Evolutionary conservation across 163 green algal genomes (phyloP), one percentile per base, ranked within the genome.

Genomic region (Trebouxiophyceae sp.): DNA sequence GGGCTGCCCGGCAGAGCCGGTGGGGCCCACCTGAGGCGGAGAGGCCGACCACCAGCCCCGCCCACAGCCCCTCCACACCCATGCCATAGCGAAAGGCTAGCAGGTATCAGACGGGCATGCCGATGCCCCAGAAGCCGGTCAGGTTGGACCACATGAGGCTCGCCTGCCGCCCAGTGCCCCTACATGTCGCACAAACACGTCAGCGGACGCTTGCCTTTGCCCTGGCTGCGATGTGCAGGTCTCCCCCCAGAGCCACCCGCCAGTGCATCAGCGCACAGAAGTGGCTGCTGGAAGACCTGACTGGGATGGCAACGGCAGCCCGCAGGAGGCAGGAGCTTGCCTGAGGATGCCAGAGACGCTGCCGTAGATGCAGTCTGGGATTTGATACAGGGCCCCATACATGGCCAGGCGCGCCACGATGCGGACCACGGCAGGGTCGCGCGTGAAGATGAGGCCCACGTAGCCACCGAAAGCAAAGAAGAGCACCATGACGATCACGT

Each of bases 141-240:
- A 82, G 55, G 72, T 87, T 87, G 67, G 76, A 77, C n/a, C 65
- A 31, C 67, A 84, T 73, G 7, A 85, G 65, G 24, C 70, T 64
- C 0, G 55, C 62, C 60, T 87, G 81, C 1, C 71, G 50, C 5
- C 81, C 78, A 39, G 82, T 66, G 20, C 78, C 81, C 4, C 81
- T 57, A 20, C 23, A 50, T n/a, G 39, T 50, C 39, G 39, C 12
- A 50, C 19, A 12, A 50, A 50, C 12, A 50, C 39, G 19, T 16
- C 12, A 50, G 39, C 12, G 12, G 19, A 50, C 12, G 39, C 39
- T n/a, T 50, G 39, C 19, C 12, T 16, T 12, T 50, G 39, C 19
- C n/a, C n/a, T n/a, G n/a, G n/a, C n/a, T n/a, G n/a, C n/a, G n/a
- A n/a, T n/a, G n/a, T n/a, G n/a, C n/a, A n/a, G n/a, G n/a, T n/a